These are phyloP conservation scores for Sclerotinia subarctica DNA, from an alignment of 2,329 filamentous ascomycete genomes.

Conservation along the genomic window DNA sequence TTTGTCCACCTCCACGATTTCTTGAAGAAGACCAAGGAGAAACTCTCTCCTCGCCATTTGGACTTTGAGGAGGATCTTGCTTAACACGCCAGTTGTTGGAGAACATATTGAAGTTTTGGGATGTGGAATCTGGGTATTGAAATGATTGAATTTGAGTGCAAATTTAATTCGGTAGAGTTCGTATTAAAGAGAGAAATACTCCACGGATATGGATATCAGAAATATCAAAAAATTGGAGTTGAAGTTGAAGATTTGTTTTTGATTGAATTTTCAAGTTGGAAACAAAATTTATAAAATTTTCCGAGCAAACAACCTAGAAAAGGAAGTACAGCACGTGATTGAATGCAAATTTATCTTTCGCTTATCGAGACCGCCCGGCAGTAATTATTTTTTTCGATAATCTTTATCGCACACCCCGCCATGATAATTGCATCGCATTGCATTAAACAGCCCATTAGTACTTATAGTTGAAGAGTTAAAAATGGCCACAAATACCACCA, in stretches of 20 bases:
- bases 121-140: conserved; percentile 1
- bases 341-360: conserved; percentile 12
- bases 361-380: conserved; percentile 17
- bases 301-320: conserved; percentile 16
- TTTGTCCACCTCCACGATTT: conserved; percentile 15
- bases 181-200: not conserved
- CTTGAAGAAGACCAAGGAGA: conserved; percentile 14
- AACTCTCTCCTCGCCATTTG: conserved; percentile 10
- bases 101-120: conserved; percentile 26
- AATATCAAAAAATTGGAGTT: conserved; percentile 8
- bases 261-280: conserved; percentile 13
- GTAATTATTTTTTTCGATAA: conserved; percentile 22
- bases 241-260: conserved; percentile 5
- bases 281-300: conserved; percentile 12
- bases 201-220: not conserved
- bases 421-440: conserved; percentile 9
- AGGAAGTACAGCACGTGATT: conserved; percentile 2
- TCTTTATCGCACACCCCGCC: conserved; percentile 25
- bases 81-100: conserved; percentile 34
- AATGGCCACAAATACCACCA: conserved; percentile 43
- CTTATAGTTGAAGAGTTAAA: conserved; percentile 12
- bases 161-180: not conserved
- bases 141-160: conserved; percentile 7
- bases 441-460: not conserved
- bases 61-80: conserved; percentile 24